Evolutionary conservation across 441 rosid species (phyloP).

Genomic region (Euphorbia corollata): DNA sequence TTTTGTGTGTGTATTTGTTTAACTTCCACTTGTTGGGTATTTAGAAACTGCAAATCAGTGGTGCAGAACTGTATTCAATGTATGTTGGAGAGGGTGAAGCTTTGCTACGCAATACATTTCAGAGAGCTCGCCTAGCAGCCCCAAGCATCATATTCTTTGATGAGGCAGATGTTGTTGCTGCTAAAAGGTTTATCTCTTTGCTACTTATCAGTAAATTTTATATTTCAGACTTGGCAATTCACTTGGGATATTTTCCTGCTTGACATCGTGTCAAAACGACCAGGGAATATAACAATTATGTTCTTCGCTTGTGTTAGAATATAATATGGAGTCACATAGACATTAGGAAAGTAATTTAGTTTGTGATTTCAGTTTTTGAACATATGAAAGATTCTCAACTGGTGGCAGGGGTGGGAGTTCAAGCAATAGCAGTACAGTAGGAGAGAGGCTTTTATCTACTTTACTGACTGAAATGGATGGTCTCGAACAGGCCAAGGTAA

Average conservation of each 20-base stretch:
- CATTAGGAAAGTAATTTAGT: too few relatives aligned
- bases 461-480: conserved; percentile 96
- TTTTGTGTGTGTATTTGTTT: neutral
- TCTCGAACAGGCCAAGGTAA: conserved; percentile 72
- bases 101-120: conserved; percentile 72
- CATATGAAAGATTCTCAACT: neutral
- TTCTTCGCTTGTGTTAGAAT: neutral
- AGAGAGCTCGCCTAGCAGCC: conserved; percentile 81
- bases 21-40: conserved; percentile 8
- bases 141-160: conserved; percentile 95
- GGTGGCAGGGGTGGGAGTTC: conserved; percentile 58
- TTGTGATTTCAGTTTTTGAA: neutral
- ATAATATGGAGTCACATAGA: neutral
- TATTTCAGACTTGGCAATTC: neutral
- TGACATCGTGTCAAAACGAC: neutral
- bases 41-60: conserved; percentile 37
- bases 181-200: conserved; percentile 50
- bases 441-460: conserved; percentile 89
- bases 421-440: conserved; percentile 54
- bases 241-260: too few relatives aligned
- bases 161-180: conserved; percentile 82
- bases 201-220: neutral
- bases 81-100: conserved; percentile 99
- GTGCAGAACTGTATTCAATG: conserved; percentile 92
- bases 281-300: neutral